phyloP scores from a whole-genome alignment of 139 green algal genomes.

The Coelastrella sp. region DNA sequence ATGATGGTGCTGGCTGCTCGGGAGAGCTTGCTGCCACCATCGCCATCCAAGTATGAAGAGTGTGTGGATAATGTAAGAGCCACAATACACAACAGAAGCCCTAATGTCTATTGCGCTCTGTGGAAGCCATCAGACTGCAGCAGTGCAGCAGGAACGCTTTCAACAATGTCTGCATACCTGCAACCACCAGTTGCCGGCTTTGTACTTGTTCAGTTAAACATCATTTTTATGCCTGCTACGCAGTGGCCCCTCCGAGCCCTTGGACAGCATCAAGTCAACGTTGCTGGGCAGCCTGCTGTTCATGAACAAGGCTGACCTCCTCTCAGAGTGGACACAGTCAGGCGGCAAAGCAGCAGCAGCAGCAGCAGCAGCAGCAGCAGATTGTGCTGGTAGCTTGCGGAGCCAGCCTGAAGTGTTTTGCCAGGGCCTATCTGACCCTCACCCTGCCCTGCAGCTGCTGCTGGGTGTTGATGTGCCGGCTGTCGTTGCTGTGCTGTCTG shows the following conservation, averaged over 20 bases:
- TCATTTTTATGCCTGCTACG: neutral
- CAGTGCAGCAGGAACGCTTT: neutral
- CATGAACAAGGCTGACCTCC: conserved; percentile 35
- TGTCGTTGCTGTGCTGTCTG: conserved; percentile 56
- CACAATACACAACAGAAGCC: too few relatives aligned
- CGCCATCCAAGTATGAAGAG: too few relatives aligned
- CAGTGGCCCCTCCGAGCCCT: neutral
- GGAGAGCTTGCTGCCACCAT: too few relatives aligned
- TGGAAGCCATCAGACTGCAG: neutral
- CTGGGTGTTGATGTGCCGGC: conserved; percentile 58
- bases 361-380: conserved; percentile 23
- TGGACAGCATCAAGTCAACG: conserved; percentile 27
- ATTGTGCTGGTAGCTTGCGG: neutral
- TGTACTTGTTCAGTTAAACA: neutral
- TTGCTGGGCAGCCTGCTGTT: conserved; percentile 61
- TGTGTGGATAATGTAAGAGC: too few relatives aligned
- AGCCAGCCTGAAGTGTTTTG: neutral
- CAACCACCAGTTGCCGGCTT: neutral
- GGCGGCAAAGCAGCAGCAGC: conserved; percentile 24
- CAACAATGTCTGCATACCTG: neutral
- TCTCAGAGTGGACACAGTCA: conserved; percentile 26
- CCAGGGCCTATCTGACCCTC: conserved; percentile 26
- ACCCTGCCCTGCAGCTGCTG: conserved; percentile 58
- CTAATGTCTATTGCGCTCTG: neutral
- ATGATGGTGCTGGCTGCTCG: too few relatives aligned